Percentiles rank a stretch among this genome's conserved stretches.
Evolutionary conservation across 495 filamentous ascomycete genomes (phyloP).

Genomic region (Penicillium fimorum): DNA sequence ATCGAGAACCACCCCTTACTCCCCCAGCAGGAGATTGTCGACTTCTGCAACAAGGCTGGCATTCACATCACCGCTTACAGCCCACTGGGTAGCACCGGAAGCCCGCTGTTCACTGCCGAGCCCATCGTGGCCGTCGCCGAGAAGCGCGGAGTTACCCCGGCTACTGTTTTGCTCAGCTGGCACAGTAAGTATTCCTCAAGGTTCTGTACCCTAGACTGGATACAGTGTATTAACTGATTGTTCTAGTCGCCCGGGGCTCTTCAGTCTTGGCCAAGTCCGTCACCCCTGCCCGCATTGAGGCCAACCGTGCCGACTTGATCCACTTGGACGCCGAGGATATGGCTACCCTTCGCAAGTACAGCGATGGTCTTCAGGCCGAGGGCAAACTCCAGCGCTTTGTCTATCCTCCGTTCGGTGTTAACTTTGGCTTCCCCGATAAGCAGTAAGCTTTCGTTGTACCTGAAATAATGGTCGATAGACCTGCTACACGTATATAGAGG

Average conservation of each 20-base stretch:
- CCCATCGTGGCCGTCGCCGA: conserved; percentile 67
- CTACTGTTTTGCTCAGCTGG: conserved; percentile 69
- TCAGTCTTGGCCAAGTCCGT: conserved; percentile 81
- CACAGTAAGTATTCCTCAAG: conserved; percentile 54
- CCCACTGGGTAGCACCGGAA: conserved; percentile 74
- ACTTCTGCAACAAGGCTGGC: conserved; percentile 68
- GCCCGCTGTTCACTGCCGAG: conserved; percentile 66
- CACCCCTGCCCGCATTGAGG: conserved; percentile 68
- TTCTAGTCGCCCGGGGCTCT: conserved; percentile 62
- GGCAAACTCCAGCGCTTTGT: conserved; percentile 69
- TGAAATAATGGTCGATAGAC: background rate
- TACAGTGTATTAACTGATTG: conserved; percentile 2
- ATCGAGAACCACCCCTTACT: conserved; percentile 80
- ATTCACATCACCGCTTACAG: conserved; percentile 77
- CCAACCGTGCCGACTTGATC: conserved; percentile 64
- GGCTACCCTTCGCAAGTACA: conserved; percentile 61
- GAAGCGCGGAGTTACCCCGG: conserved; percentile 62
- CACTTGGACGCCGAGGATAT: conserved; percentile 65
- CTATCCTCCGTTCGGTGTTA: conserved; percentile 73
- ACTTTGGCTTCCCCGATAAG: conserved; percentile 80
- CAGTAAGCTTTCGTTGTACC: conserved; percentile 16
- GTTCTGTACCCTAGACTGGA: background rate
- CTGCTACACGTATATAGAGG: background rate
- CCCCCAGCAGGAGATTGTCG: conserved; percentile 84
- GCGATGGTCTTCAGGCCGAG: conserved; percentile 51